These are phyloP conservation scores for Phytophthora europaea DNA, from an alignment of 352 stramenopile species.

Conservation along the genomic window DNA sequence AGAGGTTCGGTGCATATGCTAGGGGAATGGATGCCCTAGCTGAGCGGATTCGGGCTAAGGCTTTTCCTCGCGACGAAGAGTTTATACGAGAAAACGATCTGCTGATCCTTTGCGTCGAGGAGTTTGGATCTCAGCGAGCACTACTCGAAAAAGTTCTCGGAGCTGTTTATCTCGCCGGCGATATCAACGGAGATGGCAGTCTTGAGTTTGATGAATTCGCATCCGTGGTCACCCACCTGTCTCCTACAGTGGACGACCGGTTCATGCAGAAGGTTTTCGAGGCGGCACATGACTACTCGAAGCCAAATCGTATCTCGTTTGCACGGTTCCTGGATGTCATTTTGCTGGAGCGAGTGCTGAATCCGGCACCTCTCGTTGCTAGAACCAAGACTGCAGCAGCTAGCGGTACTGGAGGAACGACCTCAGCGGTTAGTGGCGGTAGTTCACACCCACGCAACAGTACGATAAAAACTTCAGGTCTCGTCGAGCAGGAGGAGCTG, in stretches of 20 bases:
- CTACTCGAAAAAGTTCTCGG: slow-evolving; percentile 78
- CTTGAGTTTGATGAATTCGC: slow-evolving; percentile 85
- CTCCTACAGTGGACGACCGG: slow-evolving; percentile 61
- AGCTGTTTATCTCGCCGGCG: slow-evolving; percentile 74
- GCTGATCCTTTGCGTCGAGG: slow-evolving; percentile 67
- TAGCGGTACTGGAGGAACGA: slow-evolving; percentile 1
- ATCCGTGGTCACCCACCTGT: slow-evolving; percentile 64
- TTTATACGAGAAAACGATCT: slow-evolving; percentile 75
- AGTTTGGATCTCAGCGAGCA: slow-evolving; percentile 59
- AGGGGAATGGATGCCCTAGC: slow-evolving; percentile 58
- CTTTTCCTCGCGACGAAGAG: slow-evolving; percentile 56
- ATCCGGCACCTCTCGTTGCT: slow-evolving; percentile 29
- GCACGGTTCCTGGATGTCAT: slow-evolving; percentile 68
- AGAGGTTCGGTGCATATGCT: slow-evolving; percentile 77
- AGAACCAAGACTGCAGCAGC: slow-evolving; percentile 30
- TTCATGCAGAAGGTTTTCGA: slow-evolving; percentile 72
- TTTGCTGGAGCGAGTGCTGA: slow-evolving; percentile 62
- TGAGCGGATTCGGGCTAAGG: slow-evolving; percentile 50
- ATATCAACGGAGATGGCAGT: slow-evolving; percentile 73
- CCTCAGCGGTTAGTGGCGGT: background rate
- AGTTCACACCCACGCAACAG: slow-evolving; percentile 10
- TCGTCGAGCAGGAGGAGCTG: slow-evolving; percentile 70
- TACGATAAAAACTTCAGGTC: slow-evolving; percentile 9
- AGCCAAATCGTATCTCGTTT: slow-evolving; percentile 72
- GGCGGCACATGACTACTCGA: slow-evolving; percentile 66